Percentiles rank a stretch among this genome's conserved stretches.
phyloP scores from a whole-genome alignment of 2,329 filamentous ascomycete species.

The Pseudogymnoascus destructans region DNA sequence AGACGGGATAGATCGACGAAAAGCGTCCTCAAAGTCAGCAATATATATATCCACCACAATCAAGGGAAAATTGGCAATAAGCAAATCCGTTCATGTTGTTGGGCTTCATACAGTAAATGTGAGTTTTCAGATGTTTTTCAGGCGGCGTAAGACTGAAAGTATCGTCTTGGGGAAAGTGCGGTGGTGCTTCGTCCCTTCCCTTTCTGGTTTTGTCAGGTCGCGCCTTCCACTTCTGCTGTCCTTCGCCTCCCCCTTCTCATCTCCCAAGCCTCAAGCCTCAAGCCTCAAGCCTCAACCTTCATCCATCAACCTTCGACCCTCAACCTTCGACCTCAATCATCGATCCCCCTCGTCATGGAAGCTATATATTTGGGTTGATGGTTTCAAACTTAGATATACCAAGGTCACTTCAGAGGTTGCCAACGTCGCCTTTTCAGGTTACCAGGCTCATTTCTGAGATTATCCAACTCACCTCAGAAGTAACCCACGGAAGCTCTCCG shows the following conservation, averaged over 20 bases:
- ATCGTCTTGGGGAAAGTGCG: not conserved
- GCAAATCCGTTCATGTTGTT: not conserved
- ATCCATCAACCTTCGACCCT: not conserved
- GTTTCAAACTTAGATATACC: not conserved
- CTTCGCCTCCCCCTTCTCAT: not conserved
- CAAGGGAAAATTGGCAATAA: not conserved
- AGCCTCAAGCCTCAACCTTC: not conserved
- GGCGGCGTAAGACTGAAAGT: not conserved
- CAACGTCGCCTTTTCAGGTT: no score
- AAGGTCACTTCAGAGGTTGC: not conserved
- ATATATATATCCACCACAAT: not conserved
- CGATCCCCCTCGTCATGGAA: no score
- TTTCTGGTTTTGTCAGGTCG: not conserved
- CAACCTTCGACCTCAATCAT: not conserved
- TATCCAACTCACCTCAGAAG: no score
- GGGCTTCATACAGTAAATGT: not conserved
- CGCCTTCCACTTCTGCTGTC: not conserved
- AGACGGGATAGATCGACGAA: not conserved
- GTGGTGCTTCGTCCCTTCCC: not conserved
- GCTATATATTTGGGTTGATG: no score
- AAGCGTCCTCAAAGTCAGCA: not conserved
- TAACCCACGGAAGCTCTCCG: no score
- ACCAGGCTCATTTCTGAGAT: no score
- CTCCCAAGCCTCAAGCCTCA: not conserved
- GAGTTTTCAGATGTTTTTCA: not conserved